Evolutionary conservation across 805 yeast genomes (phyloP).

Genomic region (Metahyphopichia silvanorum): DNA sequence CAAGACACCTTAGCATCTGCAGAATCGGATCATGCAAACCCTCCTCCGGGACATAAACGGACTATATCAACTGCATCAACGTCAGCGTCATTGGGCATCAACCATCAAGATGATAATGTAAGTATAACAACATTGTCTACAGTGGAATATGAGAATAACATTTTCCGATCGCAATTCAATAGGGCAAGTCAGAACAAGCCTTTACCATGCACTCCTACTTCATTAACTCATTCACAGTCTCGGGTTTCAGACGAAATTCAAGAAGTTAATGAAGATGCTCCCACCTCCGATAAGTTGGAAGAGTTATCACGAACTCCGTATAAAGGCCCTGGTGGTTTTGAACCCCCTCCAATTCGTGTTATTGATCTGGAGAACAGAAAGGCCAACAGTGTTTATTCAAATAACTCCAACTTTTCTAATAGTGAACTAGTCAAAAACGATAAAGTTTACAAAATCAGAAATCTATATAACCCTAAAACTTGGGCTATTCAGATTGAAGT

Average conservation of each 20-base stretch:
- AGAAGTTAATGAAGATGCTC: neutral
- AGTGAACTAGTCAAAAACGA: constrained; percentile 34
- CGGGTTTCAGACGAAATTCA: neutral
- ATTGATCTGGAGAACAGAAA: neutral
- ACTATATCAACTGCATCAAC: too few species aligned
- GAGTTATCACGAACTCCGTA: neutral
- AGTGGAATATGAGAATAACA: constrained; percentile 33
- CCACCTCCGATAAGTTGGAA: neutral
- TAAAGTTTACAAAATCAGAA: constrained; percentile 31
- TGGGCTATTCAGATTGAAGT: constrained; percentile 74
- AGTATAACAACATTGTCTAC: constrained; percentile 36
- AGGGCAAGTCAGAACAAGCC: constrained; percentile 12
- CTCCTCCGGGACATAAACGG: too few species aligned
- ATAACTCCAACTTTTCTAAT: constrained; percentile 10
- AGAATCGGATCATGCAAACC: too few species aligned
- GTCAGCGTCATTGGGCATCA: too few species aligned
- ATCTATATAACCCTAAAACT: constrained; percentile 34
- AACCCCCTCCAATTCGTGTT: too few species aligned
- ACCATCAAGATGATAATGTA: constrained; percentile 20
- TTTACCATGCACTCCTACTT: constrained; percentile 12
- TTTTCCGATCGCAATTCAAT: constrained; percentile 36
- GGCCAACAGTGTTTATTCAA: neutral
- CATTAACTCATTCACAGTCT: neutral
- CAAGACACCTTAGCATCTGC: too few species aligned
- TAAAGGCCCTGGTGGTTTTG: too few species aligned